These are phyloP conservation scores for Amanita polypyramis DNA, from an alignment of 768 basidiomycete genomes.

Conservation along the genomic window DNA sequence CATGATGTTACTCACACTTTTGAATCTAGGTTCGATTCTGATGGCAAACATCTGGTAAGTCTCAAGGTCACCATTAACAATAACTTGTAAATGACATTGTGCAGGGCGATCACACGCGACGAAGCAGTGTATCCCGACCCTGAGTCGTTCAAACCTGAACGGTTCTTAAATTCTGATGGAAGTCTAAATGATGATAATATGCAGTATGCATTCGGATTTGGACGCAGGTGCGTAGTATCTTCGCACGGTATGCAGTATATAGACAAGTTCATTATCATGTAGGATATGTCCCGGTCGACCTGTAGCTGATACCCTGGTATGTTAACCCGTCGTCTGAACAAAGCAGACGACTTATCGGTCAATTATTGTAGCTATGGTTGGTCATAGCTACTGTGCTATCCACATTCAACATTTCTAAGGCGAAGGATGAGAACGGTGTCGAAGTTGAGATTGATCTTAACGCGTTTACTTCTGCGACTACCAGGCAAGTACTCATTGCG, in stretches of 20 bases:
- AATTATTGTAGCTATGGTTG: neutral
- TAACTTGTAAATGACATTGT: neutral
- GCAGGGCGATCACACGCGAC: slow-evolving; percentile 19
- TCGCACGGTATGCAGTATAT: slow-evolving; percentile 12
- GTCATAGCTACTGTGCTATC: slow-evolving; percentile 17
- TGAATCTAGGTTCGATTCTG: slow-evolving; percentile 8
- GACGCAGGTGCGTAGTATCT: slow-evolving; percentile 16
- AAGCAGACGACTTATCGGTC: neutral
- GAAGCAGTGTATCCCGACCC: slow-evolving; percentile 19
- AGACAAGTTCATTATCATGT: too few species aligned
- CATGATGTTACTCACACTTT: neutral
- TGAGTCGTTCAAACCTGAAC: slow-evolving; percentile 15
- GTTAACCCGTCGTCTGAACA: too few species aligned
- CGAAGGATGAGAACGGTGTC: slow-evolving; percentile 16
- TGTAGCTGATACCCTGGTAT: too few species aligned
- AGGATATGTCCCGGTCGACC: too few species aligned
- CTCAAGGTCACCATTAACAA: neutral
- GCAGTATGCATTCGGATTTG: slow-evolving; percentile 23
- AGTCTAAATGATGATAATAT: slow-evolving; percentile 11
- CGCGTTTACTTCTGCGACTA: neutral
- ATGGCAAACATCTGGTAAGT: slow-evolving; percentile 14
- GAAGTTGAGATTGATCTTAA: slow-evolving; percentile 5
- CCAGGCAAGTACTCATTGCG: neutral
- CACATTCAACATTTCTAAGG: slow-evolving; percentile 17
- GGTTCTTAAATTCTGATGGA: slow-evolving; percentile 17